Conservation (phyloP, 345 rosid species). For the Zanthoxylum bungeanum region DNA sequence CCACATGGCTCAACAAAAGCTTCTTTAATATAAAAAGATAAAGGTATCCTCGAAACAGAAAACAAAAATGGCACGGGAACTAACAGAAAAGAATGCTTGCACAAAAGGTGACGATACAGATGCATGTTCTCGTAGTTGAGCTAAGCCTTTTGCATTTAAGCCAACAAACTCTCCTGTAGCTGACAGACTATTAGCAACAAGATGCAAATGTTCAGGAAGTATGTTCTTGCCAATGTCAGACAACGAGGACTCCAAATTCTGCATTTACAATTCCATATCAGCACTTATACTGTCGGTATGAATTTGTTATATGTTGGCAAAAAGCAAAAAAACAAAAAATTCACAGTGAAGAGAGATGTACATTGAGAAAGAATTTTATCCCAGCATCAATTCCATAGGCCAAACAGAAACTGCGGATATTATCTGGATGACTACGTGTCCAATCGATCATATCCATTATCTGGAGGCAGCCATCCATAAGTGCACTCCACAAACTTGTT, state of each 20-base stretch:
- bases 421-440: conserved; percentile 89
- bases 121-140: conserved; percentile 56
- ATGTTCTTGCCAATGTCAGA: conserved; percentile 75
- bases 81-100: conserved; percentile 93
- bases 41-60: neutral
- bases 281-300: neutral
- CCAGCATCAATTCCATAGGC: conserved; percentile 82
- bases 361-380: conserved; percentile 64
- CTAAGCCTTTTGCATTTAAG: conserved; percentile 68
- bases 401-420: conserved; percentile 59
- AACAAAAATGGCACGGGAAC: conserved; percentile 23
- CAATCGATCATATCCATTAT: conserved; percentile 79
- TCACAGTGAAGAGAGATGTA: conserved; percentile 23
- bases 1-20: neutral
- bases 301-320: neutral
- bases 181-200: conserved; percentile 67
- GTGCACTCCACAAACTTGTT: conserved; percentile 55
- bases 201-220: conserved; percentile 64
- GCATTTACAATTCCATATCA: conserved; percentile 18
- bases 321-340: neutral
- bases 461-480: conserved; percentile 60
- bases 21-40: neutral
- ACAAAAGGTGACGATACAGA: conserved; percentile 66
- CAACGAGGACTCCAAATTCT: conserved; percentile 76
- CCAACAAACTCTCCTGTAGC: conserved; percentile 88